Evolutionary conservation across 1,284 basidiomycete genomes (phyloP).

Genomic region (Takashimella koratensis): DNA sequence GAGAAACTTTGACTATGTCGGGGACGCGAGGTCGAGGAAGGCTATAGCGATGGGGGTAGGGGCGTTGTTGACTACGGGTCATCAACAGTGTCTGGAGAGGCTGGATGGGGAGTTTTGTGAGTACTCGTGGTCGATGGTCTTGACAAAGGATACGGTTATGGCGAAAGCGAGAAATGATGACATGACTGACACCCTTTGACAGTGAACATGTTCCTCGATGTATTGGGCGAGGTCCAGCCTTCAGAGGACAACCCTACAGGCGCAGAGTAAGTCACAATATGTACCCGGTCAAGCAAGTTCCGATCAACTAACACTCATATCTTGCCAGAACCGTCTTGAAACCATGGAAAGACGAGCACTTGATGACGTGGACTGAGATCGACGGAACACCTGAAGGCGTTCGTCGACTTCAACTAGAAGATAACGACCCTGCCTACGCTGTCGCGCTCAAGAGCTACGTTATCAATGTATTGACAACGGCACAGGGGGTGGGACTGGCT

Average conservation of each 20-base stretch:
- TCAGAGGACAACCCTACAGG: constrained; percentile 45
- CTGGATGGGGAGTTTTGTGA: constrained; percentile 47
- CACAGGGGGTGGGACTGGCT: constrained; percentile 37
- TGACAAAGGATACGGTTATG: too few relatives aligned
- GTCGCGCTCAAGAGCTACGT: constrained; percentile 40
- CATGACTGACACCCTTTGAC: constrained; percentile 55
- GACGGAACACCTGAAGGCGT: constrained; percentile 37
- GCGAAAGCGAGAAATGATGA: not conserved
- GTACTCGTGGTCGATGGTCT: too few relatives aligned
- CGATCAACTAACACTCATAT: too few relatives aligned
- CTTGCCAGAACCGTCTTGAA: constrained; percentile 18
- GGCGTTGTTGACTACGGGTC: constrained; percentile 56
- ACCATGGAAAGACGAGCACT: constrained; percentile 39
- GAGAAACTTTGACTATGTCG: constrained; percentile 50
- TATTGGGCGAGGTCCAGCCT: constrained; percentile 78
- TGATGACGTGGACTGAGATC: constrained; percentile 34
- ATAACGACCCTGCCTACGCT: constrained; percentile 40
- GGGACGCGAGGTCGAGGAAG: constrained; percentile 43
- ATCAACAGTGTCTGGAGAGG: constrained; percentile 67
- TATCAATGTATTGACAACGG: constrained; percentile 35
- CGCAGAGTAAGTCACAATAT: constrained; percentile 28
- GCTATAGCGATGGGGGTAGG: constrained; percentile 47
- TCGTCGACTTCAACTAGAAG: constrained; percentile 36
- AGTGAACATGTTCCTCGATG: constrained; percentile 86
- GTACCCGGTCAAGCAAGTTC: constrained; percentile 3